phyloP scores from a whole-genome alignment of 2,329 filamentous ascomycete genomes.

The Aspergillus sp. region DNA sequence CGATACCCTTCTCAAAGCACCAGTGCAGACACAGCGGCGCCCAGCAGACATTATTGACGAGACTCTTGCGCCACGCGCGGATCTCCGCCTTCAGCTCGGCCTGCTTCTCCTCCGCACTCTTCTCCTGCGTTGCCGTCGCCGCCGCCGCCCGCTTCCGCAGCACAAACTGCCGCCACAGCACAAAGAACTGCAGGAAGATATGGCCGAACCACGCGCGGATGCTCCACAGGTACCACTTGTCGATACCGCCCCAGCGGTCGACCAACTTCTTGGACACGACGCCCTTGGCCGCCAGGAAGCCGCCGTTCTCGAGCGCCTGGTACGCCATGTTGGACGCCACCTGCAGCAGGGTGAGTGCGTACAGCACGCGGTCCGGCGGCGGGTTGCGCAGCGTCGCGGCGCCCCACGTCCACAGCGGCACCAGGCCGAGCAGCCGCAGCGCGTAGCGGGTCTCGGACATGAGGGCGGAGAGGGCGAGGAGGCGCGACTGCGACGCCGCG shows the following conservation, averaged over 20 bases:
- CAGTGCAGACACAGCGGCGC: conserved; percentile 82
- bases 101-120: conserved; percentile 29
- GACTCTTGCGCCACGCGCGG: conserved; percentile 57
- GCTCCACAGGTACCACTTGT: conserved; percentile 67
- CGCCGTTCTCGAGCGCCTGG: conserved; percentile 80
- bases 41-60: conserved; percentile 72
- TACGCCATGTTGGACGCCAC: conserved; percentile 67
- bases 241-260: conserved; percentile 52
- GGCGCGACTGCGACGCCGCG: conserved; percentile 44
- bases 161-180: conserved; percentile 53
- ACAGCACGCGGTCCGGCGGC: conserved; percentile 46
- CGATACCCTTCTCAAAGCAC: conserved; percentile 66
- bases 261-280: conserved; percentile 54
- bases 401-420: conserved; percentile 75
- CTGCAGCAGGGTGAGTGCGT: conserved; percentile 63
- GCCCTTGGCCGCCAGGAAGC: conserved; percentile 72
- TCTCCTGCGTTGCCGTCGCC: conserved; percentile 21
- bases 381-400: conserved; percentile 59
- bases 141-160: conserved; percentile 32
- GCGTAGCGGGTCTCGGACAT: conserved; percentile 54
- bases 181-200: conserved; percentile 71
- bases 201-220: conserved; percentile 77
- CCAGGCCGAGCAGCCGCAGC: conserved; percentile 60
- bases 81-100: conserved; percentile 39
- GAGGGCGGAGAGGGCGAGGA: conserved; percentile 46